Evolutionary conservation across 768 basidiomycete species (phyloP), one percentile per base, ranked within the genome.

Genomic region (Candolleomyces efflorescens): DNA sequence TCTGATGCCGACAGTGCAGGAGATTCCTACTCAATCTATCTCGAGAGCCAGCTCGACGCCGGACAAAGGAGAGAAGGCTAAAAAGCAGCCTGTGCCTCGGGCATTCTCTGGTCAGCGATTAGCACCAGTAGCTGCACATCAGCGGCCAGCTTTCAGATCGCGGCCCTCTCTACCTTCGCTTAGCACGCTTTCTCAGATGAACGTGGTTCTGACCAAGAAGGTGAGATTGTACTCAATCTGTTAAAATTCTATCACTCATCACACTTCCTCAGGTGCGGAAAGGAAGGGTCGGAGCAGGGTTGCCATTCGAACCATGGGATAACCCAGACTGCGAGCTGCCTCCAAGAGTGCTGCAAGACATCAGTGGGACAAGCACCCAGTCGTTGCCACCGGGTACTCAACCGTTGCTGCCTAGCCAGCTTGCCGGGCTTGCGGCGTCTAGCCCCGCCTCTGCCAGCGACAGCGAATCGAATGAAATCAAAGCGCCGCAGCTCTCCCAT

Each of bases 301-400:
- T 83, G 7, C 82, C 82, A 0, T 77, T 74, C 58, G 82, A 83
- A 63, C 82, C 82, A 45, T 83, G 82, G 82, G 77, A 82, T 59
- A 70, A 71, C 48, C 57, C 68, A n/a, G 65, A 69, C 26, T 48
- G 54, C 24, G 45, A 59, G n/a, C 32, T 49, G 13, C 59, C 59
- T 9, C 39, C 59, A 15, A 22, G 59, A 20, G 59, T 60, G 24
- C 37, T 60, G 54, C 59, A 60, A 27, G 59, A 60, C 45, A 39
- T 56, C 17, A 23, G 50, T 6, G 37, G 15, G 27, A 47, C 12
- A 5, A 47, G 48, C n/a, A 60, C 59, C 13, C 46, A 41, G 39
- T 43, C 15, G 22, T 47, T 60, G 22, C 59, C 59, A 12, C 20
- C 48, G 13, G 59, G 59, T 3, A 55, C 54, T 4, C 57, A 59